Evolutionary conservation across 1,284 basidiomycete genomes (phyloP).

Genomic region (Ustilago crameri): DNA sequence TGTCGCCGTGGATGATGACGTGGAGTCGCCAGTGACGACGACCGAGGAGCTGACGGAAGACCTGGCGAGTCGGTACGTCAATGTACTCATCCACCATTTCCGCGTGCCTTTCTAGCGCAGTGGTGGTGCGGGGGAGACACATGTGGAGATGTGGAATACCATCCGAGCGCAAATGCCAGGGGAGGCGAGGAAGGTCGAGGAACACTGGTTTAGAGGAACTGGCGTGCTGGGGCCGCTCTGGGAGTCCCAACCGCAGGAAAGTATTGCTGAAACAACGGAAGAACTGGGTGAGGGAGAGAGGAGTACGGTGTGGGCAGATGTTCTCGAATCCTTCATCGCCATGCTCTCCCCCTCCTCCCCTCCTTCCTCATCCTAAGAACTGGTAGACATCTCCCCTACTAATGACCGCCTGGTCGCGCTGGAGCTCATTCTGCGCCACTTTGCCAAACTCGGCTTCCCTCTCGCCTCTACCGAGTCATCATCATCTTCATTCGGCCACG

Average conservation of each 20-base stretch:
- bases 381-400: background rate
- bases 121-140: conserved; percentile 6
- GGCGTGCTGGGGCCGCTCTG: conserved; percentile 37
- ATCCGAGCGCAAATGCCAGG: conserved; percentile 16
- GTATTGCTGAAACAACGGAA: background rate
- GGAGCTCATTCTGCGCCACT: conserved; percentile 30
- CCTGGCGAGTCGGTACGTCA: conserved; percentile 40
- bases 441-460: conserved; percentile 20
- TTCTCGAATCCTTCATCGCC: conserved; percentile 30
- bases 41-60: conserved; percentile 25
- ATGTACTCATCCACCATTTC: conserved; percentile 50
- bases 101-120: conserved; percentile 26
- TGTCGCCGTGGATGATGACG: conserved; percentile 12
- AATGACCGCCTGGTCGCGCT: conserved; percentile 19
- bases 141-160: conserved; percentile 30
- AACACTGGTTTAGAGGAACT: conserved; percentile 41
- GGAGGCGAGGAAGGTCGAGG: conserved; percentile 44
- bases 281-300: background rate
- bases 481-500: conserved; percentile 5
- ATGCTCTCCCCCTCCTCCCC: conserved; percentile 13
- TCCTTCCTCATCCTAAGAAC: background rate
- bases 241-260: conserved; percentile 3
- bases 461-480: no score
- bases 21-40: background rate
- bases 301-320: conserved; percentile 2